Base-by-base conservation (phyloP, 208 protist species). In the Trypanosomatidae sp. region DNA sequence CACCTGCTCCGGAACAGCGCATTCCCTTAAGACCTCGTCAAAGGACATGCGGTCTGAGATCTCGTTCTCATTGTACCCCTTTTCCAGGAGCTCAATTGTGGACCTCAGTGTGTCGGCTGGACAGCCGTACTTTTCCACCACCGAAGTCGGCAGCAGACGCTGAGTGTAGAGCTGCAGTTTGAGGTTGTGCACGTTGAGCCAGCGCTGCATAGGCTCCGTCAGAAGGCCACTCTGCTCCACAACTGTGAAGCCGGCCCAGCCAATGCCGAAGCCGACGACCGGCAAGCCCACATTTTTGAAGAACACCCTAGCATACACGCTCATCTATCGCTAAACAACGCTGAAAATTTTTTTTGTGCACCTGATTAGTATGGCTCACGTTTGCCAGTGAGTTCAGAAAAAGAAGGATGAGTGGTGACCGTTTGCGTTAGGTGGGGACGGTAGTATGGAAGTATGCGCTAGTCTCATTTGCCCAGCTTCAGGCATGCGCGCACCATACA, bases 21-120 rank as follows among this genome's bases (percentile, higher is more conserved):
- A 97, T 62, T 97, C 81, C 28, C 59, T 25, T 36, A 97, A 74
- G 19, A 97, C 74, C 69, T 94, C 76, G n/a, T 92, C 84, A 69
- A 97, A 97, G 10, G 89, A 84, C 77, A 91, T 83, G 9, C 88
- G 86, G 17, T 86, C 81, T n/a, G 73, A 50, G 62, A 76, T 39
- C n/a, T 77, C 80, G 28, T 62, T 28, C 66, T 80, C 78, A 3
- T 8, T 75, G 72, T 83, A 76, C n/a, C 76, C 80, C 60, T 84
- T 94, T 55, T 86, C 79, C 47, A 89, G 66, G 17, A 62, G 44
- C 15, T 81, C 71, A 62, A 95, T 91, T 68, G 88, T 84, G 6
- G 70, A 68, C 25, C 77, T 62, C 19, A 94, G 80, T 50, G 86
- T 74, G 13, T 85, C 72, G 56, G 85, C 77, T 3, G 85, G 69